Percentiles rank a stretch among this genome's conserved stretches.
Evolutionary conservation across 2,329 filamentous ascomycete genomes (phyloP).

Genomic region (Botrytis fragariae): DNA sequence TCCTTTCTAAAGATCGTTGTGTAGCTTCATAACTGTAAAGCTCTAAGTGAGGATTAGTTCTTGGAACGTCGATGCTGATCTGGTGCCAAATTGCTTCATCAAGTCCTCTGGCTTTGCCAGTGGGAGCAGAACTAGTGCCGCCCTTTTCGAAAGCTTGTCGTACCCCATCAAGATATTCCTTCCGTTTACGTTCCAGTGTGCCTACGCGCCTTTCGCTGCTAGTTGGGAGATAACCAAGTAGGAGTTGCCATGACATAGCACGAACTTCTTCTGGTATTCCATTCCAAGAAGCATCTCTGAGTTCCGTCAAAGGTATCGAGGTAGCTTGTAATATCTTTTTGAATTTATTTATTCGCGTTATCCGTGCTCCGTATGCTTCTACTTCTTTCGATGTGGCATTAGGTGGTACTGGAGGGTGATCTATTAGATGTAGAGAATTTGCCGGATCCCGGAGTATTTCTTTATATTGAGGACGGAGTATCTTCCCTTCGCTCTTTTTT

Average conservation of each 20-base stretch:
- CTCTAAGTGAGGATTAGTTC: conserved; percentile 93
- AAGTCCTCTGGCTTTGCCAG: conserved; percentile 61
- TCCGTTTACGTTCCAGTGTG: conserved; percentile 88
- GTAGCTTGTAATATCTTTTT: conserved; percentile 92
- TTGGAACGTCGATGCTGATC: conserved; percentile 95
- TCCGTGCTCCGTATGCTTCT: conserved; percentile 81
- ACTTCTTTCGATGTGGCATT: conserved; percentile 79
- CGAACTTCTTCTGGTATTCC: conserved; percentile 93
- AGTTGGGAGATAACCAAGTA: conserved; percentile 94
- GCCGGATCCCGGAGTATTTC: conserved; percentile 87
- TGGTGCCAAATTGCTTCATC: conserved; percentile 99
- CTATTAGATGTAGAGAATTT: conserved; percentile 91
- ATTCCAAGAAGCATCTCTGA: conserved; percentile 87
- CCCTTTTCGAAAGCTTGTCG: conserved; percentile 67
- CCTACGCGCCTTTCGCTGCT: conserved; percentile 89
- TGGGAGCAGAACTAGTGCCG: conserved; percentile 45
- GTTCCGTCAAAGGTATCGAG: conserved; percentile 78
- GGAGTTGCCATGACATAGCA: conserved; percentile 97
- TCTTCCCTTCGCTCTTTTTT: conserved; percentile 91
- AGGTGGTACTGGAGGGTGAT: conserved; percentile 71
- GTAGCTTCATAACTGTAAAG: conserved; percentile 96
- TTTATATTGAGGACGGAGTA: conserved; percentile 94
- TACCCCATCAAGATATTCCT: conserved; percentile 94
- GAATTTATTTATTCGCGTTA: conserved; percentile 97
- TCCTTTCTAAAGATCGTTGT: conserved; percentile 88